These are phyloP conservation scores for Trichoderma sp. DNA, from an alignment of 2,329 filamentous ascomycete species.

Conservation along the genomic window DNA sequence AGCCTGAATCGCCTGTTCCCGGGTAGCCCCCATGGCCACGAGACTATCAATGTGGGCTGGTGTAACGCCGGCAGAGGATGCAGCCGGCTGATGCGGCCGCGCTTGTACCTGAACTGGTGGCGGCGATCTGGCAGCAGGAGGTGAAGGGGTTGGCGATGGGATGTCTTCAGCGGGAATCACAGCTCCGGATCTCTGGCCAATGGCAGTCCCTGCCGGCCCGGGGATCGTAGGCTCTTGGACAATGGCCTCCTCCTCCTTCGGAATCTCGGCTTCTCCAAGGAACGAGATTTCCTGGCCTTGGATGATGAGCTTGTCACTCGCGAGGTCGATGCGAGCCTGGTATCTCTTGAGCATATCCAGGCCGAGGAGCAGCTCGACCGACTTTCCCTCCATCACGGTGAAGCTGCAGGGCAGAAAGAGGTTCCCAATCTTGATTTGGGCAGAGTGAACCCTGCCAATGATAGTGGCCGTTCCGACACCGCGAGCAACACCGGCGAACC, in stretches of 20 bases:
- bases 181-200: slow-evolving; percentile 79
- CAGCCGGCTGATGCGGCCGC: slow-evolving; percentile 26
- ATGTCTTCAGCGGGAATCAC: slow-evolving; percentile 43
- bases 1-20: slow-evolving; percentile 73
- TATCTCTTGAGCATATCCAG: slow-evolving; percentile 97
- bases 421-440: slow-evolving; percentile 87
- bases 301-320: slow-evolving; percentile 80
- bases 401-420: slow-evolving; percentile 91
- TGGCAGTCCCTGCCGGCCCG: slow-evolving; percentile 83
- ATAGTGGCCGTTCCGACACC: slow-evolving; percentile 95
- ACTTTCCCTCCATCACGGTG: slow-evolving; percentile 98
- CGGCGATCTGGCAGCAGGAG: slow-evolving; percentile 21
- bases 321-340: slow-evolving; percentile 86
- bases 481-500: slow-evolving; percentile 86
- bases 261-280: slow-evolving; percentile 88
- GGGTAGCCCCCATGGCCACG: slow-evolving; percentile 71
- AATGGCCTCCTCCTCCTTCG: slow-evolving; percentile 75
- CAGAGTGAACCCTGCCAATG: slow-evolving; percentile 90
- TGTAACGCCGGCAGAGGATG: slow-evolving; percentile 40
- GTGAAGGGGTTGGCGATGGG: slow-evolving; percentile 23
- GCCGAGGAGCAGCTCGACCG: slow-evolving; percentile 87
- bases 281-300: slow-evolving; percentile 86
- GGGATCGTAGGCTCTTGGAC: slow-evolving; percentile 78
- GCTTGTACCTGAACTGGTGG: slow-evolving; percentile 26
- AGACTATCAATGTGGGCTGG: slow-evolving; percentile 73